These are phyloP conservation scores for Corchorus olitorius DNA, from an alignment of 345 rosid species.

Conservation along the genomic window DNA sequence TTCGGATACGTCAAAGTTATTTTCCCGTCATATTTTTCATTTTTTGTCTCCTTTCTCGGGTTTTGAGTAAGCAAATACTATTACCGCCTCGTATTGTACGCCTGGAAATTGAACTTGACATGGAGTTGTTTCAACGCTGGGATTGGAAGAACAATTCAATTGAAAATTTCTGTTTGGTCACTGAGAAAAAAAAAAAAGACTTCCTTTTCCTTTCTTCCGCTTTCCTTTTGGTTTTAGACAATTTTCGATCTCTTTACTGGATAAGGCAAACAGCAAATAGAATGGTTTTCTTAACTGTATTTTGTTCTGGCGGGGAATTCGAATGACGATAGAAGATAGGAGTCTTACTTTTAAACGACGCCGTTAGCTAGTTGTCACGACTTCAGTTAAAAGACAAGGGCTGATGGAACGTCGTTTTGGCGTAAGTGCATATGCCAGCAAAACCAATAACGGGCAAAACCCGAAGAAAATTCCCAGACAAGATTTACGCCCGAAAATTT, in stretches of 20 bases:
- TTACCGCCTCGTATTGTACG: constrained; percentile 27
- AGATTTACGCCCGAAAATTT: constrained; percentile 10
- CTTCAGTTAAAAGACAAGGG: background rate
- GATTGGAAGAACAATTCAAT: background rate
- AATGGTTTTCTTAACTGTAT: background rate
- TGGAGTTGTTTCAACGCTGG: background rate
- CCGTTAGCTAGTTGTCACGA: background rate
- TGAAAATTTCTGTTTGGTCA: constrained; percentile 13
- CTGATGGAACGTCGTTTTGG: background rate
- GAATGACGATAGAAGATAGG: background rate
- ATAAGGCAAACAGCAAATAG: constrained; percentile 21
- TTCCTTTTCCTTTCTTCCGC: background rate
- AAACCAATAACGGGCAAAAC: background rate
- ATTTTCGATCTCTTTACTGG: constrained; percentile 12
- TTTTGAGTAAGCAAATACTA: background rate
- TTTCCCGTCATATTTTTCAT: background rate
- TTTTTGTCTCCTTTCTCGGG: background rate
- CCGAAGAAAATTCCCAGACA: background rate
- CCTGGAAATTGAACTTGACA: constrained; percentile 14
- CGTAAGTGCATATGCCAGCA: background rate
- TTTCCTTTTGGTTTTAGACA: background rate
- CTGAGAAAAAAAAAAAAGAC: constrained; percentile 18
- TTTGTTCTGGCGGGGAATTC: constrained; percentile 13
- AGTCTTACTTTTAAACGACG: background rate
- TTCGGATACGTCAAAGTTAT: constrained; percentile 27